Percentiles rank a stretch among this genome's conserved stretches.
phyloP scores from a whole-genome alignment of 352 stramenopile genomes.

The Phytopythium aichiense region DNA sequence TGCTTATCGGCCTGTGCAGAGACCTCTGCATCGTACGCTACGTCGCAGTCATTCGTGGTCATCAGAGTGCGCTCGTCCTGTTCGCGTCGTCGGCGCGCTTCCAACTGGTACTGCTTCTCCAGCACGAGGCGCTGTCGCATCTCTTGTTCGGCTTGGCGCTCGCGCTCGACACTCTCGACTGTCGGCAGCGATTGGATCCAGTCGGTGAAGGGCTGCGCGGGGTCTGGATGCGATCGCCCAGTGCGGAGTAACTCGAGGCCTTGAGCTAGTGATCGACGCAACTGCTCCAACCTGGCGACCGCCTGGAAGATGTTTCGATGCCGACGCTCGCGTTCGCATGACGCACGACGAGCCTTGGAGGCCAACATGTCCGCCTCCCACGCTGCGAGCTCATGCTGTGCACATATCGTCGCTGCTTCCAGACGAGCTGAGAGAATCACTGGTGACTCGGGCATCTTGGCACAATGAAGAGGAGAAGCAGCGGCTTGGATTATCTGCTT shows the following conservation, averaged over 20 bases:
- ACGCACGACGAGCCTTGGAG: not conserved
- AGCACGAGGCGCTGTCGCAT: conserved; percentile 36
- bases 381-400: not conserved
- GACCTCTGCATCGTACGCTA: conserved; percentile 21
- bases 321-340: not conserved
- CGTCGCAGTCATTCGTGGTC: conserved; percentile 37
- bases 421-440: not conserved
- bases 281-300: conserved; percentile 20
- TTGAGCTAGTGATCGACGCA: conserved; percentile 25
- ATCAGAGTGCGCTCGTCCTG: conserved; percentile 34
- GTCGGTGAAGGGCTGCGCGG: conserved; percentile 31
- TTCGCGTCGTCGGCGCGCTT: conserved; percentile 33
- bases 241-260: conserved; percentile 33
- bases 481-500: not conserved
- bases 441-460: not conserved
- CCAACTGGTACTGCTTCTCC: conserved; percentile 39
- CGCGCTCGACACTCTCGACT: conserved; percentile 40
- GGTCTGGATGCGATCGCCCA: conserved; percentile 38
- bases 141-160: conserved; percentile 27
- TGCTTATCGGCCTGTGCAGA: conserved; percentile 24
- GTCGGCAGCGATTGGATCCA: conserved; percentile 61
- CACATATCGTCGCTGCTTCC: not conserved
- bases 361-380: not conserved
- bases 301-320: conserved; percentile 11
- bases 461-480: not conserved